Base-by-base conservation (phyloP, 352 stramenopile species). In the Pythium volutum region DNA sequence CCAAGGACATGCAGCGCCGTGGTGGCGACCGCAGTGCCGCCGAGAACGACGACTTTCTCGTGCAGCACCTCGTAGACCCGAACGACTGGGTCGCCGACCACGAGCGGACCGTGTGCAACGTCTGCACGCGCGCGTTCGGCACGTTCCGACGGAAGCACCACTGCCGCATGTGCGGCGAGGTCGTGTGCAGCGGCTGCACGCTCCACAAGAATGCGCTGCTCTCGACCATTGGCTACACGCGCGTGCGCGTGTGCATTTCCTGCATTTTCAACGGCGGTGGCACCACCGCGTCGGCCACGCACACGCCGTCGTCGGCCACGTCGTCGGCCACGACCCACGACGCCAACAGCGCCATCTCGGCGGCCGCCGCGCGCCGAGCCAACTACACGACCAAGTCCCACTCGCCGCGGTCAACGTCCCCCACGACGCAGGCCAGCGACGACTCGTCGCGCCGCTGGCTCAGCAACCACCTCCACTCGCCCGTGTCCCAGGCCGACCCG, bases 91-190 rank as follows among this genome's bases (percentile, higher is more conserved):
- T 94, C 59, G 67, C 73, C 25, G 82, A 92, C 71, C 71, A 81
- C 48, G 79, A 90, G 38, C 82, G 82, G 36, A 73, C 71, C 15
- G 63, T 89, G 29, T 94, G 84, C 71, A 73, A 82, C 54, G 84
- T 94, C 26, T 94, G 84, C 71, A 89, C 81, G 43, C 81, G 84
- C 43, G 70, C 73, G 20, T 94, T 94, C 42, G 77, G 76, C 55
- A 84, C 82, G 16, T 94, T 94, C 63, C 82, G 82, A 38, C 84
- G 84, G 69, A 94, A 94, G 67, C 84, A 94, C 70, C 84, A 94
- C 70, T 94, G 84, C 67, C 81, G 84, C 57, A 92, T 92, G 81
- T 94, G 84, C 43, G 82, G 84, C 5, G 82, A 92, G 55, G 77
- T 94, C 23, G 80, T 94, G 20, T 94, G 84, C 76, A 91, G 77